These are phyloP conservation scores for Paecilomyces variotii DNA, from an alignment of 2,329 filamentous ascomycete genomes.

Conservation along the genomic window DNA sequence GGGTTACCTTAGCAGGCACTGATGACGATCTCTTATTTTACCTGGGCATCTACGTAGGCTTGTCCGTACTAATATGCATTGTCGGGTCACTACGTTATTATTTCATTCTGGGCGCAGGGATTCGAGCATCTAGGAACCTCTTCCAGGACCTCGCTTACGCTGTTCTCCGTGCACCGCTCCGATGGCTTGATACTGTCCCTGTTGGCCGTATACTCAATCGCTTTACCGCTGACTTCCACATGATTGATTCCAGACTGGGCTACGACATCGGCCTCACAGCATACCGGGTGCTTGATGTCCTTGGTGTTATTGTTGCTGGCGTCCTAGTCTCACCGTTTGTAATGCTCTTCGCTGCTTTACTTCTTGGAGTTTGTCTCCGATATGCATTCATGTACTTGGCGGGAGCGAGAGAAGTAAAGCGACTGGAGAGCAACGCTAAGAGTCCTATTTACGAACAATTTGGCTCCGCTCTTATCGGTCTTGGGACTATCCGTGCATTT, in stretches of 20 bases:
- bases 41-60: conserved; percentile 56
- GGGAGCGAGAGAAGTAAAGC: conserved; percentile 67
- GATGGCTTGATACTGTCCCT: conserved; percentile 74
- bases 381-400: conserved; percentile 57
- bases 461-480: conserved; percentile 61
- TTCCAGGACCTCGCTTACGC: conserved; percentile 60
- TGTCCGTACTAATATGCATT: conserved; percentile 51
- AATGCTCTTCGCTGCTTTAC: conserved; percentile 51
- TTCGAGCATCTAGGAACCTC: conserved; percentile 60
- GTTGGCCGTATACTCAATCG: conserved; percentile 69
- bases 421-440: conserved; percentile 68
- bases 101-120: conserved; percentile 56
- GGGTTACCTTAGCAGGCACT: not conserved
- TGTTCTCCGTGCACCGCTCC: conserved; percentile 63
- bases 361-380: conserved; percentile 52
- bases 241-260: conserved; percentile 60
- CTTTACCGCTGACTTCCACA: conserved; percentile 69
- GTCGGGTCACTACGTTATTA: conserved; percentile 57
- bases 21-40: conserved; percentile 55
- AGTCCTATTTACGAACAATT: conserved; percentile 77
- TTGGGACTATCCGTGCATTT: conserved; percentile 69
- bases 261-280: conserved; percentile 55
- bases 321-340: conserved; percentile 61
- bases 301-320: conserved; percentile 59
- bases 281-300: conserved; percentile 52